These are phyloP conservation scores for Polychaeton citri DNA, from an alignment of 2,329 filamentous ascomycete genomes.

Conservation along the genomic window DNA sequence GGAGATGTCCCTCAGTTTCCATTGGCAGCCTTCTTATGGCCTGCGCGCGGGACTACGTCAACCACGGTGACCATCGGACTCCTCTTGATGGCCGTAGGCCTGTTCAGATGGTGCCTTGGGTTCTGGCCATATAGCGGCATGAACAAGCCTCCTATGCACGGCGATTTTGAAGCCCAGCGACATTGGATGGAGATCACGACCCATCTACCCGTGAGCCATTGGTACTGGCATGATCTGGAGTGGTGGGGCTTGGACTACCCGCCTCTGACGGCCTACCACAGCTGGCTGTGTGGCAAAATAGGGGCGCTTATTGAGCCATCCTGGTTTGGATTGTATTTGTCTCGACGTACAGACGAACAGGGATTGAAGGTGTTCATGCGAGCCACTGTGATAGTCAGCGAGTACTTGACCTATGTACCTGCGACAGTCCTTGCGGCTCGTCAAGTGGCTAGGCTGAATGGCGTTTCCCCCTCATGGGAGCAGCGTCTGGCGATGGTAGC, in stretches of 20 bases:
- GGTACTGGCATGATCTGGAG: constrained; percentile 93
- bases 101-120: constrained; percentile 86
- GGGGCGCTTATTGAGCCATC: constrained; percentile 63
- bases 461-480: constrained; percentile 62
- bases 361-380: constrained; percentile 91
- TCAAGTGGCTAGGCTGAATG: constrained; percentile 61
- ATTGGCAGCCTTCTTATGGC: constrained; percentile 88
- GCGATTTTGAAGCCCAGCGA: constrained; percentile 93
- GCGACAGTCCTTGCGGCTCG: constrained; percentile 75
- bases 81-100: constrained; percentile 75
- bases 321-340: constrained; percentile 80
- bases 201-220: constrained; percentile 77
- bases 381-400: constrained; percentile 76
- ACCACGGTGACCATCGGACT: constrained; percentile 87
- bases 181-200: constrained; percentile 98
- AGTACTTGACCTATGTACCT: constrained; percentile 81
- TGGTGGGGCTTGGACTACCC: constrained; percentile 99
- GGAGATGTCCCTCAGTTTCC: constrained; percentile 60
- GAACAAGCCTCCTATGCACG: constrained; percentile 74
- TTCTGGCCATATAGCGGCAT: constrained; percentile 93
- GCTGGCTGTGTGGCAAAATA: constrained; percentile 82
- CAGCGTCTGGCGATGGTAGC: constrained; percentile 74
- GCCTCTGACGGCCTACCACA: constrained; percentile 94
- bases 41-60: constrained; percentile 60
- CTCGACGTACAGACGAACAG: constrained; percentile 67